Evolutionary conservation across 2,329 filamentous ascomycete genomes (phyloP).

Genomic region (Pyricularia pennisetigena): DNA sequence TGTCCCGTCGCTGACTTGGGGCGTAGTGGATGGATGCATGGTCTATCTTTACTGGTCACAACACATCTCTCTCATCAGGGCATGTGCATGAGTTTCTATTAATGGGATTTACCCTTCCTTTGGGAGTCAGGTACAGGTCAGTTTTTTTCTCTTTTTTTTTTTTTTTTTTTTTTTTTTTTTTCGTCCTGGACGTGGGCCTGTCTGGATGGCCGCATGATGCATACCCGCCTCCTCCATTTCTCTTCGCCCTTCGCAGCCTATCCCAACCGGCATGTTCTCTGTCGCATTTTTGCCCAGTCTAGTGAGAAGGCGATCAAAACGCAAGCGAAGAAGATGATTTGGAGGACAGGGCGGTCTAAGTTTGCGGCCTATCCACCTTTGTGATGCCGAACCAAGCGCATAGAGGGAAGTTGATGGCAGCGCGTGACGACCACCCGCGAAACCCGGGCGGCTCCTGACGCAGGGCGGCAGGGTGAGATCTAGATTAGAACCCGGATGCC

Average conservation of each 20-base stretch:
- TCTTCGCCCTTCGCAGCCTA: not conserved
- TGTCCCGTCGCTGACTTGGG: not conserved
- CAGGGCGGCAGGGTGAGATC: not conserved
- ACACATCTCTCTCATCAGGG: too few species aligned
- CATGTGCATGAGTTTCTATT: not conserved
- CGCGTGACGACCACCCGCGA: not conserved
- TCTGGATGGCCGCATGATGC: not conserved
- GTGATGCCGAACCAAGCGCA: not conserved
- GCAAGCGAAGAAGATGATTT: not conserved
- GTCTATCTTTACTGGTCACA: not conserved
- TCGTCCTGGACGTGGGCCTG: not conserved
- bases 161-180: not conserved
- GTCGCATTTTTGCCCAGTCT: too few species aligned
- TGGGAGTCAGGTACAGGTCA: not conserved
- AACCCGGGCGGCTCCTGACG: not conserved
- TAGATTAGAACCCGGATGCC: not conserved
- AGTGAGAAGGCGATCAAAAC: not conserved
- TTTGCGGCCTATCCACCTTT: not conserved
- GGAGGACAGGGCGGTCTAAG: not conserved
- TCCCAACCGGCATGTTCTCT: too few species aligned
- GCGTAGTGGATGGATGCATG: not conserved
- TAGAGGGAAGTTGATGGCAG: not conserved
- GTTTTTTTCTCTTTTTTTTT: not conserved
- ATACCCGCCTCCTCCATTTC: conserved; percentile 1
- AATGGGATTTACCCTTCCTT: not conserved